A percentile compares a stretch with the other conserved stretches of the same genome.
Conservation (phyloP, 2,329 filamentous ascomycete genomes). For the Pseudogymnoascus sp. region DNA sequence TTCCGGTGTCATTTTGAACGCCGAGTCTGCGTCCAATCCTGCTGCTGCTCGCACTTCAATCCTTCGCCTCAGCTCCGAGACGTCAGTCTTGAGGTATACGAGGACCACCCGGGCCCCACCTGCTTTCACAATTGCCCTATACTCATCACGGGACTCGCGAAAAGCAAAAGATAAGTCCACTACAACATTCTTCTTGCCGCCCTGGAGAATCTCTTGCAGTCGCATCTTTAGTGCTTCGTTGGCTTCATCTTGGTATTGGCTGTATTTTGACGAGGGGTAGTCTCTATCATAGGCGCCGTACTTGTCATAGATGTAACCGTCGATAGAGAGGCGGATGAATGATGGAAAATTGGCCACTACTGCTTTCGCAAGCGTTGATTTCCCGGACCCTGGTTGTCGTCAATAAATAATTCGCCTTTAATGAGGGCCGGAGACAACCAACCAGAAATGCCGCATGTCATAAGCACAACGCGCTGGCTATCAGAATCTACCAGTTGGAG, state of each 20-base stretch:
- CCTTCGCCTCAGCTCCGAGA: background rate
- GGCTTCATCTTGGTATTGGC: background rate
- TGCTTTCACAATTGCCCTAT: background rate
- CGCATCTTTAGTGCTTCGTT: background rate
- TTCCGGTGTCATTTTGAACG: background rate
- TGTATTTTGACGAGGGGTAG: background rate
- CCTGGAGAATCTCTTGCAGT: background rate
- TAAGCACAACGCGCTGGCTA: background rate
- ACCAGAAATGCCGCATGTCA: background rate
- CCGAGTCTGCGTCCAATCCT: background rate
- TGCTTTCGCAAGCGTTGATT: background rate
- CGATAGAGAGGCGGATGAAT: conserved; percentile 4
- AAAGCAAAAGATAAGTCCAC: background rate
- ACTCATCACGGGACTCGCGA: background rate
- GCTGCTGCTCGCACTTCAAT: background rate
- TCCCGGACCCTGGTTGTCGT: background rate
- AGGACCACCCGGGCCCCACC: background rate
- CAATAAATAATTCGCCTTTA: background rate
- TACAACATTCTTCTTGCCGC: background rate
- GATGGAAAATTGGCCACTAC: background rate
- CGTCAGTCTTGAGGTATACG: background rate
- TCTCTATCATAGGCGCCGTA: background rate
- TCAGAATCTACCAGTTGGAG: background rate
- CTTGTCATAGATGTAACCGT: conserved; percentile 1
- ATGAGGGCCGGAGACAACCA: background rate